phyloP scores from a whole-genome alignment of 306 rosid species.

The Gynostemma pentaphyllum region DNA sequence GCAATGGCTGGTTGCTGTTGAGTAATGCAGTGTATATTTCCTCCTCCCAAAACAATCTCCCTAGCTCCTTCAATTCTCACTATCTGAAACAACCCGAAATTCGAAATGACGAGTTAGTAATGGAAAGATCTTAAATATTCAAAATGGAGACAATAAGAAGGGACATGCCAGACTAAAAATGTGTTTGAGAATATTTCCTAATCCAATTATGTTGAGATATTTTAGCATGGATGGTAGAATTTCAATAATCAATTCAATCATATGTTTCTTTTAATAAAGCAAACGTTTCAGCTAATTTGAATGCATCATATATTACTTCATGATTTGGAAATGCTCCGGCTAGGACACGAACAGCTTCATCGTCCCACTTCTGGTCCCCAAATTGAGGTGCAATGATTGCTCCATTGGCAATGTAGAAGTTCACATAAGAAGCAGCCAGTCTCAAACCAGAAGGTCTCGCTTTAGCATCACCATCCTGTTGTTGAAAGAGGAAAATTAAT shows the following conservation, averaged over 20 bases:
- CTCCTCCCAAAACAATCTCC: constrained; percentile 85
- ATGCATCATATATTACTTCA: constrained; percentile 33
- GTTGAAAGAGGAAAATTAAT: neutral
- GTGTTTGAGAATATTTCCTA: neutral
- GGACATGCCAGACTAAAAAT: neutral
- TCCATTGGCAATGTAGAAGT: constrained; percentile 86
- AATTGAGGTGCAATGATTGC: constrained; percentile 72
- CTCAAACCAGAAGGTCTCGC: constrained; percentile 50
- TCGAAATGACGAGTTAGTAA: neutral
- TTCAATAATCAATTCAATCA: neutral
- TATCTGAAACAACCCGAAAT: constrained; percentile 35
- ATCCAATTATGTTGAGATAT: neutral
- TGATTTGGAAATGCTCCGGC: constrained; percentile 55
- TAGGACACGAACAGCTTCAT: constrained; percentile 62
- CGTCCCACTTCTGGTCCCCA: constrained; percentile 80
- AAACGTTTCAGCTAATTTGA: neutral
- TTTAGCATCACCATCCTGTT: constrained; percentile 49
- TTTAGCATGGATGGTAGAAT: neutral
- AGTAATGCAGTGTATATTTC: constrained; percentile 91
- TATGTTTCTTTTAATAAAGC: neutral
- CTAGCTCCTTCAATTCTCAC: constrained; percentile 79
- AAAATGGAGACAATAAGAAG: neutral
- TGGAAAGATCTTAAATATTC: neutral
- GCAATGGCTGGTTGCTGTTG: constrained; percentile 70
- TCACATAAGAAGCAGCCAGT: constrained; percentile 89